Base-by-base conservation (phyloP, 2,329 filamentous ascomycete species). In the Ophiocordyceps sinensis region DNA sequence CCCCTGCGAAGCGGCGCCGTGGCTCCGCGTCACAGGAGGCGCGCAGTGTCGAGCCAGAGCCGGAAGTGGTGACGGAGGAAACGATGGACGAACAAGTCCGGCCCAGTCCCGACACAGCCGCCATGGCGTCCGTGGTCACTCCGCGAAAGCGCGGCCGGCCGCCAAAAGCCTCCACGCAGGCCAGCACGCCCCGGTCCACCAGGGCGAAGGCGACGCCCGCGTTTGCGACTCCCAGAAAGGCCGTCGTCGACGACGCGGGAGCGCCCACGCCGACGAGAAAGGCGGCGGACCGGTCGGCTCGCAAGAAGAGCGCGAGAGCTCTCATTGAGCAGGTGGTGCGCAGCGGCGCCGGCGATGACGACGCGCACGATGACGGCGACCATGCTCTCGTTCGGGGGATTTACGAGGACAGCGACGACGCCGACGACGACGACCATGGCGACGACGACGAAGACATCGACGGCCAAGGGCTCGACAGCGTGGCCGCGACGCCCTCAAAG, bases 281-380 rank as follows among this genome's bases (percentile, higher is more conserved):
- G 35, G 82, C 85, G 47, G 82, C 82, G 17, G 86, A 95, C 61
- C 78, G 83, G 38, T 95, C 88, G 5, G 89, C 88, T 2, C 77
- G 83, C 52, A 79, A 79, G 53, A 95, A 94, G 67, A 94, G 85
- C 57, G 83, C 82, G 19, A 72, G 79, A 40, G 75, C 77, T 4
- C 64, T 95, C 40, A 79, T 93, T 31, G 78, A 88, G 53, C 78
- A 79, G 36, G 77, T 79, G 7, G 68, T 82, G 11, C 70, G 72
- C 17, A 77, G 73, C 15, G 72, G 67, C 9, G 69, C 71, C 23
- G 81, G 77, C 52, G 81, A 87, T 37, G 81, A 87, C 26, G 84
- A 82, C 37, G 81, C 86, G 23, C 84, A 82, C 34, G 80, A 77
- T 19, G 43, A 43, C 5, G 43, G 44, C 21, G 43, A 47, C 15